Conservation (phyloP, 2,329 filamentous ascomycete species). For the Rachicladosporium sp. region DNA sequence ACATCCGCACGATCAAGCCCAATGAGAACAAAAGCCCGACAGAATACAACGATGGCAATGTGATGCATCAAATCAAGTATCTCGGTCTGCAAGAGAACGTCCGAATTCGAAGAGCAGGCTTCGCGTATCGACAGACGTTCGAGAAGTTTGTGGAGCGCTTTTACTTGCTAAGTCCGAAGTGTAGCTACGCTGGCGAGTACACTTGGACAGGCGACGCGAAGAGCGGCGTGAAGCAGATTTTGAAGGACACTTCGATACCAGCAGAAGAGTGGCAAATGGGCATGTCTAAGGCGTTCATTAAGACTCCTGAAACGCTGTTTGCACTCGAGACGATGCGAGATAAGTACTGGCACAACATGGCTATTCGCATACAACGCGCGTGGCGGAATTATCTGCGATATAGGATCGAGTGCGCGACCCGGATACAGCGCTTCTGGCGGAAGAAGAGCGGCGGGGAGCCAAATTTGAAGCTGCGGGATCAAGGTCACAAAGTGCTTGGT, state of each 20-base stretch:
- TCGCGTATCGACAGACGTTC: slow-evolving; percentile 92
- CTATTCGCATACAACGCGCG: slow-evolving; percentile 88
- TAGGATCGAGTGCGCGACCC: slow-evolving; percentile 77
- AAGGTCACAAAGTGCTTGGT: slow-evolving; percentile 70
- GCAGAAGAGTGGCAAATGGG: slow-evolving; percentile 95
- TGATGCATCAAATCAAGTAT: slow-evolving; percentile 97
- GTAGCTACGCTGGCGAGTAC: slow-evolving; percentile 92
- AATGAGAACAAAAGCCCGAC: slow-evolving; percentile 96
- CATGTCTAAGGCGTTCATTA: slow-evolving; percentile 94
- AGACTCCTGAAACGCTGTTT: slow-evolving; percentile 92
- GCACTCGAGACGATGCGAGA: slow-evolving; percentile 96
- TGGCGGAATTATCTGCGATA: slow-evolving; percentile 96
- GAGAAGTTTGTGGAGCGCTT: slow-evolving; percentile 98
- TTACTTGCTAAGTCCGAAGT: slow-evolving; percentile 86
- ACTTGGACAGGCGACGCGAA: slow-evolving; percentile 86
- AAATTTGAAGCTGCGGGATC: slow-evolving; percentile 75
- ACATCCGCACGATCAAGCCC: slow-evolving; percentile 97
- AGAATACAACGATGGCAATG: slow-evolving; percentile 85
- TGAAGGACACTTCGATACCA: slow-evolving; percentile 93
- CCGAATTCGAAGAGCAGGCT: slow-evolving; percentile 87
- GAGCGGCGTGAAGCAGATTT: slow-evolving; percentile 77
- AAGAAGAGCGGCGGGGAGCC: slow-evolving; percentile 85
- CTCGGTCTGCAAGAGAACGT: slow-evolving; percentile 99
- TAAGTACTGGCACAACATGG: slow-evolving; percentile 99
- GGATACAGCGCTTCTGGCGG: slow-evolving; percentile 92